These are phyloP conservation scores for Epicoccum nigrum DNA, from an alignment of 2,329 filamentous ascomycete genomes.

Conservation along the genomic window DNA sequence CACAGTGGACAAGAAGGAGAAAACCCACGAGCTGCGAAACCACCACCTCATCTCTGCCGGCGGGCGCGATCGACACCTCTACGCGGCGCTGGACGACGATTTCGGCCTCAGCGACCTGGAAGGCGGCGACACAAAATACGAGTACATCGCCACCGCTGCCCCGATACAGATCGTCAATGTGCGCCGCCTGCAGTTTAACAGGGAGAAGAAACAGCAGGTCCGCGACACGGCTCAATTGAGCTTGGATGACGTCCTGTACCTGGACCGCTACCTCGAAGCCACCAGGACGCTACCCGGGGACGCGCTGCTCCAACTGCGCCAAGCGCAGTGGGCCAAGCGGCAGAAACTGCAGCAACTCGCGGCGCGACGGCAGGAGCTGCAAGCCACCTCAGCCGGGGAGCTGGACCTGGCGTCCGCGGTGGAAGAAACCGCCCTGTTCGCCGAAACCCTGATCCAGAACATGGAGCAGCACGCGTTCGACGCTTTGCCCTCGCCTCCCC, in stretches of 20 bases:
- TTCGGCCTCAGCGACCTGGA: slow-evolving; percentile 80
- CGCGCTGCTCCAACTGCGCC: slow-evolving; percentile 67
- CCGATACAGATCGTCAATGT: slow-evolving; percentile 90
- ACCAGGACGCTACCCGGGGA: slow-evolving; percentile 35
- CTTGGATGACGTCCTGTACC: slow-evolving; percentile 80
- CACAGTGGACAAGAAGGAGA: slow-evolving; percentile 50
- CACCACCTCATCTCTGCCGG: slow-evolving; percentile 68
- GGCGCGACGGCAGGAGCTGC: slow-evolving; percentile 52
- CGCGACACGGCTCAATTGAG: slow-evolving; percentile 66
- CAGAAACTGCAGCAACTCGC: slow-evolving; percentile 65
- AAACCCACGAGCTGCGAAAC: slow-evolving; percentile 63
- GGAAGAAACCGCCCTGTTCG: slow-evolving; percentile 38
- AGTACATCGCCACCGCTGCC: slow-evolving; percentile 66
- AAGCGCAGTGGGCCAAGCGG: slow-evolving; percentile 77
- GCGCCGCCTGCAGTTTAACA: slow-evolving; percentile 77
- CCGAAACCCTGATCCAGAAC: slow-evolving; percentile 13
- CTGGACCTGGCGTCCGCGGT: slow-evolving; percentile 38
- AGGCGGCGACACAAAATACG: slow-evolving; percentile 35
- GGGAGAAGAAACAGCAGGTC: slow-evolving; percentile 54
- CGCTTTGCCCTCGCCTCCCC: slow-evolving; percentile 26
- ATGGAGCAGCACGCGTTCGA: slow-evolving; percentile 9
- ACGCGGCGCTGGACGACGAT: slow-evolving; percentile 81
- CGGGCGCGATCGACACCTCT: slow-evolving; percentile 69
- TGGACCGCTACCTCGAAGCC: slow-evolving; percentile 75
- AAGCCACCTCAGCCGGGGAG: slow-evolving; percentile 40